Conservation (phyloP, 352 stramenopile species). For the Aphanomyces astaci region DNA sequence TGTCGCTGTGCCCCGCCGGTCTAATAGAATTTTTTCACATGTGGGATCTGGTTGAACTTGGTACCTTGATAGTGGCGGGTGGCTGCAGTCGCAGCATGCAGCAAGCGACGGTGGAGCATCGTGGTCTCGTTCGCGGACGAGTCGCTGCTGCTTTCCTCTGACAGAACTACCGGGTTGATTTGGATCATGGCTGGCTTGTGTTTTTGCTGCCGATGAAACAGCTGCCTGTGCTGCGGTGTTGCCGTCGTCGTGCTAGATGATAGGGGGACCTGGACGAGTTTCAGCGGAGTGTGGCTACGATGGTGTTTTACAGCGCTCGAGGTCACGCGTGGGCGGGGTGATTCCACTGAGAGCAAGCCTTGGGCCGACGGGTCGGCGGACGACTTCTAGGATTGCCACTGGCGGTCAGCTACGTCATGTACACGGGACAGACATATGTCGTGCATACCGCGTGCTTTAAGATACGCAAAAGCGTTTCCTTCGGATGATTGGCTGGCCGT, state of each 20-base stretch:
- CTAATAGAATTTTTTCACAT: too few relatives aligned
- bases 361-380: background rate
- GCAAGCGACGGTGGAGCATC: background rate
- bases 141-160: too few relatives aligned
- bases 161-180: too few relatives aligned
- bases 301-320: background rate
- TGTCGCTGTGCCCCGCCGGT: too few relatives aligned
- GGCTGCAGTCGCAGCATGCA: background rate
- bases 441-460: slow-evolving; percentile 1
- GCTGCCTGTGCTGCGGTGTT: background rate
- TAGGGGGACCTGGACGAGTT: background rate
- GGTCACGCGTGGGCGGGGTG: background rate
- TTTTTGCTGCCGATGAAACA: background rate
- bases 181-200: background rate
- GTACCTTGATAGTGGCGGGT: too few relatives aligned
- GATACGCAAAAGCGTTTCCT: slow-evolving; percentile 2
- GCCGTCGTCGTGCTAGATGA: too few relatives aligned
- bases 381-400: too few relatives aligned
- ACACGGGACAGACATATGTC: too few relatives aligned
- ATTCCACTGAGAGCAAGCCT: background rate
- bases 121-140: background rate
- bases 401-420: too few relatives aligned
- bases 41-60: too few relatives aligned
- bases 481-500: slow-evolving; percentile 1
- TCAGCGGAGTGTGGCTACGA: background rate